A percentile compares a stretch with the other conserved stretches of the same genome.
Conservation (phyloP, 192 early-diverging fungal species). For the Linnemannia zychae region DNA sequence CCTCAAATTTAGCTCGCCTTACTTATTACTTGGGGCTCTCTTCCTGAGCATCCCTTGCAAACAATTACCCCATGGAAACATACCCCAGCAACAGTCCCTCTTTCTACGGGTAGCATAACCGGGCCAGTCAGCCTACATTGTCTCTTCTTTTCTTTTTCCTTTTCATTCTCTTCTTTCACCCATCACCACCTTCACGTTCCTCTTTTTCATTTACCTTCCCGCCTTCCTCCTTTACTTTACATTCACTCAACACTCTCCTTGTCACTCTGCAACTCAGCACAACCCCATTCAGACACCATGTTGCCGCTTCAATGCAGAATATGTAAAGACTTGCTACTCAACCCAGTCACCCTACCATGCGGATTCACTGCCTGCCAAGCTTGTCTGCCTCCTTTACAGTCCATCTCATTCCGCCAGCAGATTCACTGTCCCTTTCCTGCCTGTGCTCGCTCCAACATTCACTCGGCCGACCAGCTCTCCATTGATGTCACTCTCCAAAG, state of each 20-base stretch:
- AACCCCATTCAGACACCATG: conserved; percentile 1
- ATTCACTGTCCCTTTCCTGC: conserved; percentile 37
- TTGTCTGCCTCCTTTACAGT: conserved; percentile 35
- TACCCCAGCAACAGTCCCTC: neutral
- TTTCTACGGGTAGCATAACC: neutral
- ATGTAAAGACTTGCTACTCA: conserved; percentile 48
- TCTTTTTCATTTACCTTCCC: conserved; percentile 17
- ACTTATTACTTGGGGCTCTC: too few relatives aligned
- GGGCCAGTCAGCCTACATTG: neutral
- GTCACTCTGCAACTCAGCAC: neutral
- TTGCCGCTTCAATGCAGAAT: conserved; percentile 46
- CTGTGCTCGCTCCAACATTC: conserved; percentile 28
- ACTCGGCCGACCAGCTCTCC: conserved; percentile 23
- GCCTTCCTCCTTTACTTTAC: neutral
- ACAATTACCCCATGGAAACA: neutral
- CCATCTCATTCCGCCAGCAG: conserved; percentile 43
- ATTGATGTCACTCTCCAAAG: conserved; percentile 56
- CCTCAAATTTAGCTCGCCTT: too few relatives aligned
- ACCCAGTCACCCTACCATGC: conserved; percentile 59
- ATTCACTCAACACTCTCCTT: neutral
- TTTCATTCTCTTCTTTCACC: neutral
- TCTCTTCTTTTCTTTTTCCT: too few relatives aligned
- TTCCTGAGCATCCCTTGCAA: neutral
- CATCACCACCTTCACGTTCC: conserved; percentile 13
- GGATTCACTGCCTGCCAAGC: conserved; percentile 57